Evolutionary conservation across 2,329 filamentous ascomycete genomes (phyloP).

Genomic region (Elsinoe batatas): DNA sequence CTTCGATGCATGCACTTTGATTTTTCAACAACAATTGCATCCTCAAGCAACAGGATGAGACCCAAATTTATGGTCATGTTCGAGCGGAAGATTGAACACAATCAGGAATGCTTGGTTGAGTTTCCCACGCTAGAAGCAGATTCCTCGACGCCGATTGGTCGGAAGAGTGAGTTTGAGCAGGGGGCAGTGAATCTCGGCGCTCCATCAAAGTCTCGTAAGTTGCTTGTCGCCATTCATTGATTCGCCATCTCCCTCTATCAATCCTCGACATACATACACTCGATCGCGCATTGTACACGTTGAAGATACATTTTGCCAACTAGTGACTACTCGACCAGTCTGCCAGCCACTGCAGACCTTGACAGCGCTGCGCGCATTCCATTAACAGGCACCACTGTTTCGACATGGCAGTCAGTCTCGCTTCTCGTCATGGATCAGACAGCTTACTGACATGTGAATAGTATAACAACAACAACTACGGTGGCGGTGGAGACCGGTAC

Average conservation of each 20-base stretch:
- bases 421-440: background rate
- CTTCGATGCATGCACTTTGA: background rate
- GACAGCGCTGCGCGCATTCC: background rate
- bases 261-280: conserved; percentile 2
- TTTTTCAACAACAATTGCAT: background rate
- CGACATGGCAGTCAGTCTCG: conserved; percentile 15
- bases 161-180: conserved; percentile 5
- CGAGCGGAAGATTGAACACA: background rate
- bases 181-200: conserved; percentile 6
- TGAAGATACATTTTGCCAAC: background rate
- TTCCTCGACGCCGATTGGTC: background rate
- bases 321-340: background rate
- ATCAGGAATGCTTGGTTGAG: background rate
- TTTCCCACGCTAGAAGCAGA: conserved; percentile 4
- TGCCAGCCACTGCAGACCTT: background rate
- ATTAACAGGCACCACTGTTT: background rate
- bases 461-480: conserved; percentile 10
- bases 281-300: background rate
- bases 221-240: conserved; percentile 1
- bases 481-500: conserved; percentile 28
- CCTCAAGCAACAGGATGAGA: background rate
- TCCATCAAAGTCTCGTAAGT: background rate
- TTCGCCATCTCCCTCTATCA: conserved; percentile 1
- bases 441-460: background rate
- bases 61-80: background rate